A percentile compares a stretch with the other conserved stretches of the same genome.
Conservation (phyloP, 176 grass and related monocot species). For the Alloteropsis semialata region DNA sequence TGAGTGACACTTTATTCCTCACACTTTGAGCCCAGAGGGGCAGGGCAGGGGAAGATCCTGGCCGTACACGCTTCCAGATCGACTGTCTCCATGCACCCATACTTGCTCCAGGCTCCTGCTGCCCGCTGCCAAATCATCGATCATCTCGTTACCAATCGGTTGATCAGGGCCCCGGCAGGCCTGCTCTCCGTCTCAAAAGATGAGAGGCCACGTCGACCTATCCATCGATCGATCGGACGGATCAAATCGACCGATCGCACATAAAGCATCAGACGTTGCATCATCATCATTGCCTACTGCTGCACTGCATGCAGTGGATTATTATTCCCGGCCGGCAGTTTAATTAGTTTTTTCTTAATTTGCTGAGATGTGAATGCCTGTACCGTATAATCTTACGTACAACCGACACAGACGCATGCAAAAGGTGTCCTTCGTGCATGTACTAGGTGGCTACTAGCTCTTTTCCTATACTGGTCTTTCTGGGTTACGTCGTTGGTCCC, state of each 20-base stretch:
- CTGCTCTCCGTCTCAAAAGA: slow-evolving; percentile 47
- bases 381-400: not conserved
- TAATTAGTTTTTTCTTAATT: no score
- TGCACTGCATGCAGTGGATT: not conserved
- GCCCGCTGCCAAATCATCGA: not conserved
- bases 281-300: slow-evolving; percentile 50
- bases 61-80: slow-evolving; percentile 74
- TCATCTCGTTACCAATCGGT: not conserved
- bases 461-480: no score
- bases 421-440: not conserved
- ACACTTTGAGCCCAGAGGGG: slow-evolving; percentile 44
- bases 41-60: slow-evolving; percentile 39
- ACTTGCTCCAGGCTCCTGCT: slow-evolving; percentile 3
- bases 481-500: no score
- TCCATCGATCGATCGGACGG: not conserved
- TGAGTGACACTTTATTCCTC: slow-evolving; percentile 68
- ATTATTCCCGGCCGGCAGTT: not conserved
- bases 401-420: slow-evolving; percentile 2
- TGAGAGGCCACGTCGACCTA: slow-evolving; percentile 57
- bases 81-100: not conserved
- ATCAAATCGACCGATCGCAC: slow-evolving; percentile 28
- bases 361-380: not conserved
- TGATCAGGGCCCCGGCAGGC: slow-evolving; percentile 9
- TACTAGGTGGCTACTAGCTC: not conserved
- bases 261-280: slow-evolving; percentile 62